These are phyloP conservation scores for Claviceps arundinis DNA, from an alignment of 2,329 filamentous ascomycete species.

Conservation along the genomic window DNA sequence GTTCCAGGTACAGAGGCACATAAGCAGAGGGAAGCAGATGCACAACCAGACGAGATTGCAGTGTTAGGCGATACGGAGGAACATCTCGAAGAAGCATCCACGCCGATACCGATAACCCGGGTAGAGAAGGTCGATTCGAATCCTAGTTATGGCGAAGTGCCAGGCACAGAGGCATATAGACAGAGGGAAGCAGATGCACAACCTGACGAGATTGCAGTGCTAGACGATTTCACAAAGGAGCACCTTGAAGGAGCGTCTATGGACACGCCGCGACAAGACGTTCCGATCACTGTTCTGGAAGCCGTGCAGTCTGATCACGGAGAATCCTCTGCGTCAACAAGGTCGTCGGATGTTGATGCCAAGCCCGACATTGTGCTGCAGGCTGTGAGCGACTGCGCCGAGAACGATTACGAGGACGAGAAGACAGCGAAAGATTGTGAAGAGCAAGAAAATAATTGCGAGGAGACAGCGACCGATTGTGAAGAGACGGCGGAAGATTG, in stretches of 20 bases:
- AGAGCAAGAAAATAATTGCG: background rate
- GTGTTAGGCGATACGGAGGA: too few species aligned
- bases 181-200: conserved; percentile 43
- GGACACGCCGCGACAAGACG: conserved; percentile 10
- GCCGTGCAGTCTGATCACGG: background rate
- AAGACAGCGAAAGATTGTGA: background rate
- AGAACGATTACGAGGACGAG: background rate
- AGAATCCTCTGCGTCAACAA: background rate
- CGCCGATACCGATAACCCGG: conserved; percentile 44
- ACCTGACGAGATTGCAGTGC: conserved; percentile 46
- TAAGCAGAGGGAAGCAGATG: conserved; percentile 40
- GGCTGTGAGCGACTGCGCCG: background rate
- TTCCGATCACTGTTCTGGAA: conserved; percentile 35
- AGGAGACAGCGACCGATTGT: background rate
- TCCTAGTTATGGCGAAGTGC: conserved; percentile 44
- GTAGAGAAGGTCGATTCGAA: conserved; percentile 44
- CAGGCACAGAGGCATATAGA: conserved; percentile 44
- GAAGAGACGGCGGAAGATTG: background rate
- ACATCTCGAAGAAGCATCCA: conserved; percentile 11
- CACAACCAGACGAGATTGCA: conserved; percentile 33
- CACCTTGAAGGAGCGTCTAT: conserved; percentile 13
- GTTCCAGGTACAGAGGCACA: conserved; percentile 48
- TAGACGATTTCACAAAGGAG: conserved; percentile 17
- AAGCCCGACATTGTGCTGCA: conserved; percentile 36
- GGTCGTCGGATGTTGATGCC: conserved; percentile 29